Evolutionary conservation across 148 eudicot genomes (phyloP), one percentile per base, ranked within the genome.

Genomic region (Oxyria digyna): DNA sequence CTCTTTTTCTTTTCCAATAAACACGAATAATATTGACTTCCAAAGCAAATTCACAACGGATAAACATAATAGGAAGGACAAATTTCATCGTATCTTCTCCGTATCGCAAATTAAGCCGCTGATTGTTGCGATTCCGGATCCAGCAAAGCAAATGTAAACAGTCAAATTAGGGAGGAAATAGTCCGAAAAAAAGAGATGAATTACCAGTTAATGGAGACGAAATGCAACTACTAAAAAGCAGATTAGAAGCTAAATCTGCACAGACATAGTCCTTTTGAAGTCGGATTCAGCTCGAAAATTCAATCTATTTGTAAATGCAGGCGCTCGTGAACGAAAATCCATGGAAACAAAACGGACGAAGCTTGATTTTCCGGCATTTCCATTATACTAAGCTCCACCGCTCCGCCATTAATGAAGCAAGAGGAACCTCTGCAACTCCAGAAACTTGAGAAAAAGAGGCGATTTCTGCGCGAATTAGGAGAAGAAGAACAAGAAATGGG

Each of bases 351-450:
- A 15, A 26, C 13, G 4, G 11, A 55, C 62, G 32, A 59, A 0
- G 38, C 65, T 5, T 59, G 65, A 29, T 59, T 59, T 59, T 59
- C 37, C 65, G 27, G 65, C 65, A 59, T 59, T 59, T 59, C 65
- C 65, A 59, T 59, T 59, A 59, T 59, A 6, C 37, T 31, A 18
- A n/a, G 65, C 38, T 20, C 38, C 65, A 59, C 65, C 18, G 1
- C 14, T 3, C 35, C 35, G 0, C 35, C 65, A 59, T 59, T 31
- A 38, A 26, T 20, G 21, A 20, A 45, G 49, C 5, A 24, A 11
- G 14, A 23, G 15, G 17, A 24, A 27, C 31, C 65, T 59, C 37
- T 21, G 14, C 15, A 27, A 14, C 33, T 57, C 8, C 3, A 26
- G 63, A 12, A 59, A 59, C 13, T 54, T 8, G 7, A 29, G 65